Evolutionary conservation across 2,329 filamentous ascomycete genomes (phyloP), one percentile per base, ranked within the genome.

Genomic region (Pseudogymnoascus sp.): DNA sequence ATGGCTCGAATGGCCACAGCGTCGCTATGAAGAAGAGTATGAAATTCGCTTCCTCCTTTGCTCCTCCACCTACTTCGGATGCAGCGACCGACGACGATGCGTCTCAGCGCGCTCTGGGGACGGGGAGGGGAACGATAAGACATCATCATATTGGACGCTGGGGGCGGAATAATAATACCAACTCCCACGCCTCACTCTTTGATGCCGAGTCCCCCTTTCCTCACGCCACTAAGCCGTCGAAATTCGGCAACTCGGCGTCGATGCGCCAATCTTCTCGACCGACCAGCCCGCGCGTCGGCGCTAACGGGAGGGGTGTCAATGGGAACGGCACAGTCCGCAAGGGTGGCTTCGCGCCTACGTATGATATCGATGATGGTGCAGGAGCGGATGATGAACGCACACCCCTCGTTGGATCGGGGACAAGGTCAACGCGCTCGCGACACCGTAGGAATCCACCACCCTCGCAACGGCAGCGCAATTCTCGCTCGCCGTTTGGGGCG

Each of bases 381-480:
- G 88, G 86, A 8, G 91, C 89, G 40, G 91, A 96, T 71, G 91
- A 96, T 72, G 95, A 97, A 77, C 86, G 89, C 53, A 95, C 92
- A 2, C 95, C 93, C 7, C 81, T 97, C 50, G 84, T 96, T 12
- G 73, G 75, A 38, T 69, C 71, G 8, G 82, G 85, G 1, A 77
- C 86, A 23, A 87, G 89, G 34, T 85, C 85, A 59, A 82, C 82
- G 18, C 82, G 85, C 61, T 84, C 87, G 65, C 74, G 78, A 62
- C 75, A 74, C 34, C 82, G 89, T 42, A 79, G 84, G 46, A 79
- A 81, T 6, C 78, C 79, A 56, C 82, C 79, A 66, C 77, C 78
- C 2, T 88, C 83, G 37, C 74, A 89, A 64, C 85, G 89, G 53
- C 87, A 89, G 67, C 80, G 84, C 60, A 81, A 84, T 62, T 79